Conservation (phyloP, 768 basidiomycete genomes). For the Galerina marginata region DNA sequence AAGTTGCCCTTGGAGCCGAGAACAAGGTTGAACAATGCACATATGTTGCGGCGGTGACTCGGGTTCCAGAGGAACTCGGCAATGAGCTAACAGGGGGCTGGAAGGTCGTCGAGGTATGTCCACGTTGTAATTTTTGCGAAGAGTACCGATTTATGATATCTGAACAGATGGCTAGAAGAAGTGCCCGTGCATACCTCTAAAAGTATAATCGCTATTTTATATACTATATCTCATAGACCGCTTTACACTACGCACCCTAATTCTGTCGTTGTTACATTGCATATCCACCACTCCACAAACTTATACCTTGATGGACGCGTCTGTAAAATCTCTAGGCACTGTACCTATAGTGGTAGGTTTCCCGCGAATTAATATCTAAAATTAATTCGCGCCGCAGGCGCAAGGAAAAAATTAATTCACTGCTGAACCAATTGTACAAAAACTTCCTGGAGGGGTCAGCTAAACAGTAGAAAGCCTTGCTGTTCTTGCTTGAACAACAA, state of each 20-base stretch:
- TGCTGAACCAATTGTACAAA: too few species aligned
- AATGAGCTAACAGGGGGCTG: slow-evolving; percentile 97
- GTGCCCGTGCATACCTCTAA: slow-evolving; percentile 53
- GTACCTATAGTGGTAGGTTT: too few species aligned
- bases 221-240: slow-evolving; percentile 11
- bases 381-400: too few species aligned
- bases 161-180: slow-evolving; percentile 47
- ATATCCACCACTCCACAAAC: slow-evolving; percentile 32
- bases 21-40: slow-evolving; percentile 91
- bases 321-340: neutral
- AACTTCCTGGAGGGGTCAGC: too few species aligned
- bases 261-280: slow-evolving; percentile 17
- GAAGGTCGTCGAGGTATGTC: slow-evolving; percentile 92
- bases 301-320: neutral
- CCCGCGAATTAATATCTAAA: too few species aligned
- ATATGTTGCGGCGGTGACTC: slow-evolving; percentile 91
- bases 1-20: slow-evolving; percentile 86
- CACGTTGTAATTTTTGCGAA: neutral
- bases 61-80: slow-evolving; percentile 84
- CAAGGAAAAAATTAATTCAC: too few species aligned
- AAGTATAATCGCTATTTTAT: slow-evolving; percentile 30
- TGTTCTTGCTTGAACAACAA: too few species aligned
- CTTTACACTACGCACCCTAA: slow-evolving; percentile 6
- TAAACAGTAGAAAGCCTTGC: too few species aligned
- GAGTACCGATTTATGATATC: slow-evolving; percentile 7